Conservation (phyloP, 495 filamentous ascomycete species). For the Collariella sp. region DNA sequence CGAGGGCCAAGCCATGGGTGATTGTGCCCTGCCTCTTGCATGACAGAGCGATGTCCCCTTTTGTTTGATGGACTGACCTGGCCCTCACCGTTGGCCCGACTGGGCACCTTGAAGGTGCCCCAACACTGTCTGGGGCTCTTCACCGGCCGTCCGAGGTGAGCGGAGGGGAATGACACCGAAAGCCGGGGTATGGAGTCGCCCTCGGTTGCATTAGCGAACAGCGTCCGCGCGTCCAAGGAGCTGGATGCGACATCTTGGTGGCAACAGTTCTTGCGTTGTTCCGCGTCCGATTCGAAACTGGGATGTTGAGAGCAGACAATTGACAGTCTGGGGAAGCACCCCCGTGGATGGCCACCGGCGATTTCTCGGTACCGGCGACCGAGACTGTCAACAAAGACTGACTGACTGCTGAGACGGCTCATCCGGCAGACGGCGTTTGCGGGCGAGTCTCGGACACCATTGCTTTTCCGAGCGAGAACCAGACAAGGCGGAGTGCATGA, state of each 20-base stretch:
- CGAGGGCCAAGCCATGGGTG: slow-evolving; percentile 18
- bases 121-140: slow-evolving; percentile 15
- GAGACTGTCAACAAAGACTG: slow-evolving; percentile 13
- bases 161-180: neutral
- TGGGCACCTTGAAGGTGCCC: neutral
- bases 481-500: no score
- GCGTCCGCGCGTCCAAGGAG: no score
- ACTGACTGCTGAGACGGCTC: slow-evolving; percentile 11
- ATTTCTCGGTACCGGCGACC: slow-evolving; percentile 19
- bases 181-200: neutral
- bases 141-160: slow-evolving; percentile 7
- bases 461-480: no score
- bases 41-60: slow-evolving; percentile 15
- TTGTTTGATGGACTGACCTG: slow-evolving; percentile 25
- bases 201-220: neutral
- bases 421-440: slow-evolving; percentile 14
- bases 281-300: no score
- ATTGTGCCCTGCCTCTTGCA: slow-evolving; percentile 16
- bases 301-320: no score
- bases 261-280: no score
- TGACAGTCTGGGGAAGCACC: neutral
- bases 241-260: no score
- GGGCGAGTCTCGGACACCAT: neutral
- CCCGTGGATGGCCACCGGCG: neutral
- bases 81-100: slow-evolving; percentile 9